Evolutionary conservation across 2,329 filamentous ascomycete genomes (phyloP).

Genomic region (Diaporthe sp.): DNA sequence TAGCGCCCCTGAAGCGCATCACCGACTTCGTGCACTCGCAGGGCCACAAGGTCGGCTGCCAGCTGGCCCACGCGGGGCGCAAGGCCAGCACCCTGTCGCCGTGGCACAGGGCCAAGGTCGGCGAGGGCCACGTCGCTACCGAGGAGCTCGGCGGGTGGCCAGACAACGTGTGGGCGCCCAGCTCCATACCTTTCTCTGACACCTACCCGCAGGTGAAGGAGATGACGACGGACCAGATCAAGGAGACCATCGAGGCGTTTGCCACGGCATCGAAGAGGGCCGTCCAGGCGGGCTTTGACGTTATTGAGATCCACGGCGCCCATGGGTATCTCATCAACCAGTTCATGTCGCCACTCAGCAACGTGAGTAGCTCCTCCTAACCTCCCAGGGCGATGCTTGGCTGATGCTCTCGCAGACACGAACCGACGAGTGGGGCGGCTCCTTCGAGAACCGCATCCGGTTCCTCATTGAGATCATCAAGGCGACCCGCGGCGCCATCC

Average conservation of each 20-base stretch:
- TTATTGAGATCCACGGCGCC: slow-evolving; percentile 77
- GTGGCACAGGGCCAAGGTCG: slow-evolving; percentile 71
- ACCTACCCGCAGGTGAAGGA: slow-evolving; percentile 74
- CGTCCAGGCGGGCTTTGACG: slow-evolving; percentile 79
- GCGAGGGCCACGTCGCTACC: slow-evolving; percentile 65
- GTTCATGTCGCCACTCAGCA: slow-evolving; percentile 73
- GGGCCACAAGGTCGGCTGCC: slow-evolving; percentile 81
- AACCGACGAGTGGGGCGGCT: slow-evolving; percentile 76
- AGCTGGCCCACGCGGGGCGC: slow-evolving; percentile 85
- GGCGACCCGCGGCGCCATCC: slow-evolving; percentile 66
- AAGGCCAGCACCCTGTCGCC: slow-evolving; percentile 74
- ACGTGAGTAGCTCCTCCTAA: slow-evolving; percentile 54
- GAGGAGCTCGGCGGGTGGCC: slow-evolving; percentile 70
- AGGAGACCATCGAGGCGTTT: slow-evolving; percentile 73
- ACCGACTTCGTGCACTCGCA: slow-evolving; percentile 87
- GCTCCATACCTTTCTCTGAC: slow-evolving; percentile 71
- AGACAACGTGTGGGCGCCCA: slow-evolving; percentile 66
- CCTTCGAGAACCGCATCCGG: slow-evolving; percentile 76
- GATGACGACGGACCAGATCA: slow-evolving; percentile 78
- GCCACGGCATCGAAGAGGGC: slow-evolving; percentile 71
- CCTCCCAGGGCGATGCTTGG: too few species aligned
- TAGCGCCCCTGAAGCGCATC: slow-evolving; percentile 77
- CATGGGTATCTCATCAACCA: slow-evolving; percentile 78
- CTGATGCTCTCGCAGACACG: slow-evolving; percentile 58
- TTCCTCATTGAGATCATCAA: slow-evolving; percentile 68